A percentile compares a stretch with the other conserved stretches of the same genome.
Evolutionary conservation across 371 early-diverging fungal genomes (phyloP).

Genomic region (Mycotypha africana): DNA sequence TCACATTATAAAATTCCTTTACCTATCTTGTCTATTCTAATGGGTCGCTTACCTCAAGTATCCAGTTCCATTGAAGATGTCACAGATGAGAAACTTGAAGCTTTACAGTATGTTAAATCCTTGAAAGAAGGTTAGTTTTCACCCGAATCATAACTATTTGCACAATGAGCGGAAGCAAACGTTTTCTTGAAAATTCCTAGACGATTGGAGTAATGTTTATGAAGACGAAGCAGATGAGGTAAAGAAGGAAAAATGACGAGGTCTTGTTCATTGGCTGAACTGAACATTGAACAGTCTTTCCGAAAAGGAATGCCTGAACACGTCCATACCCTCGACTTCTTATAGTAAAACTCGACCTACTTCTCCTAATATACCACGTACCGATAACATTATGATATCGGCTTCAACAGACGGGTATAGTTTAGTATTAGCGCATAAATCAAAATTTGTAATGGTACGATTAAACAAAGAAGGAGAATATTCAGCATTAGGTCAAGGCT

Average conservation of each 20-base stretch:
- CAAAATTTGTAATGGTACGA: constrained; percentile 38
- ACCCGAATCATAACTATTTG: no score
- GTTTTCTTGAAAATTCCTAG: no score
- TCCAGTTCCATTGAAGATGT: constrained; percentile 37
- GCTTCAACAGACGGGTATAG: constrained; percentile 31
- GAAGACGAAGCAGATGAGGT: constrained; percentile 40
- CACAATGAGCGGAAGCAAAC: no score
- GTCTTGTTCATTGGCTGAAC: no score
- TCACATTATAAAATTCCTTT: constrained; percentile 35
- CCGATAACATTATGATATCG: constrained; percentile 26
- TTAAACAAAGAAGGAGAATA: constrained; percentile 40
- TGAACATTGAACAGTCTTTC: no score
- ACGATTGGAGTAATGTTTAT: constrained; percentile 45
- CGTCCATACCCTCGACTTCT: constrained; percentile 3
- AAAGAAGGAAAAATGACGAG: not conserved
- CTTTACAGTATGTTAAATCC: constrained; percentile 11
- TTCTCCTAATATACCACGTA: constrained; percentile 22
- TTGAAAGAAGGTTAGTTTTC: constrained; percentile 13
- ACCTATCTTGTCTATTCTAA: constrained; percentile 37
- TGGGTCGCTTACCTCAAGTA: constrained; percentile 40
- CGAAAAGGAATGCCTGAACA: no score
- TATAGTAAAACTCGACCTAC: constrained; percentile 17
- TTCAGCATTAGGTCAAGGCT: constrained; percentile 49
- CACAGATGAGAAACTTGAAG: constrained; percentile 20
- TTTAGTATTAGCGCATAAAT: constrained; percentile 35